Conservation (phyloP, 116 monocot genomes). For the Iris pallida region DNA sequence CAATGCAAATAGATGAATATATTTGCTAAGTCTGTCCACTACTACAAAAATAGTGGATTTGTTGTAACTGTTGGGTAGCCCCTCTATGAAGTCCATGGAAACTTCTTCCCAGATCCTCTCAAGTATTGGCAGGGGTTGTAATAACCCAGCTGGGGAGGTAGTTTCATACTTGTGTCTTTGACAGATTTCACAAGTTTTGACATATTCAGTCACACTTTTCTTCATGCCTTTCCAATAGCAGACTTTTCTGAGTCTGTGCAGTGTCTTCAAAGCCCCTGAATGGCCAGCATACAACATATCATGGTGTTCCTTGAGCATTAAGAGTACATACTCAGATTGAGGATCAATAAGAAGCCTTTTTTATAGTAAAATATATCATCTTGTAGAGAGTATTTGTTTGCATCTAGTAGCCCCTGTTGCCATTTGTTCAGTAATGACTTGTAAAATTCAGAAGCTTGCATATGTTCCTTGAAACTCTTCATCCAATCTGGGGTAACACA, state of each 20-base stretch:
- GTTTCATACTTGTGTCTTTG: slow-evolving; percentile 6
- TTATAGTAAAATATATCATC: not conserved
- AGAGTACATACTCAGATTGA: not conserved
- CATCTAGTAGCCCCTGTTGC: not conserved
- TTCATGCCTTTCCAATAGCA: not conserved
- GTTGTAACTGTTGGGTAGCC: not conserved
- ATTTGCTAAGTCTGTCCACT: too few relatives aligned
- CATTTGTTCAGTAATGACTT: too few relatives aligned
- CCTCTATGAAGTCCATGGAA: slow-evolving; percentile 15
- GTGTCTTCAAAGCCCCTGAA: not conserved
- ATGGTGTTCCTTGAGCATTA: not conserved
- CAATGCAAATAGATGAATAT: too few relatives aligned
- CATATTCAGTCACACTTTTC: not conserved
- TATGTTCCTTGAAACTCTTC: not conserved
- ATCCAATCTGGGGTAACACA: not conserved
- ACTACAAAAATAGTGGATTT: too few relatives aligned
- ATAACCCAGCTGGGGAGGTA: not conserved
- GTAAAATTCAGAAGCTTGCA: too few relatives aligned
- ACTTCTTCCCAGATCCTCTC: slow-evolving; percentile 3
- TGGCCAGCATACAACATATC: not conserved
- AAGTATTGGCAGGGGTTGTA: slow-evolving; percentile 9
- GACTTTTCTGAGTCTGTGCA: too few relatives aligned
- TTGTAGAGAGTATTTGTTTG: not conserved
- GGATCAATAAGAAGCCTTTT: not conserved
- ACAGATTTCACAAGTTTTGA: not conserved